A percentile compares a stretch with the other conserved stretches of the same genome.
Evolutionary conservation across 1,139 yeast genomes (phyloP).

Genomic region (Lodderomyces margitis): DNA sequence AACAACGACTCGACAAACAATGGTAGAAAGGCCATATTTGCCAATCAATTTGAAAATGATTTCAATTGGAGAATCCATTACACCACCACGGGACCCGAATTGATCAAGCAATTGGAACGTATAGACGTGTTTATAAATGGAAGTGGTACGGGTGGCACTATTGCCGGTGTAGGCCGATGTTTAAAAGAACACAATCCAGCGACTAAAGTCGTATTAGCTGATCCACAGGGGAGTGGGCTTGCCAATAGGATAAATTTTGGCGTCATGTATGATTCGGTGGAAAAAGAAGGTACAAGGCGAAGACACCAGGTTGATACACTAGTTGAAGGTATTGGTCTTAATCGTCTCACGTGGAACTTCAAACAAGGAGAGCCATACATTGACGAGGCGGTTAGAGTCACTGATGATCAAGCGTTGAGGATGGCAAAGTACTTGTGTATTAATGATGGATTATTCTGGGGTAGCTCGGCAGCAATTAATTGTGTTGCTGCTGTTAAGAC

Average conservation of each 20-base stretch:
- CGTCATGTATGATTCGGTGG: conserved; percentile 88
- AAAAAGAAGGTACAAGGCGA: conserved; percentile 88
- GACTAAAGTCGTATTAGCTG: conserved; percentile 65
- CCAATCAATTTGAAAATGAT: conserved; percentile 94
- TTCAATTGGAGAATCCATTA: conserved; percentile 87
- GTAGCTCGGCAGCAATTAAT: conserved; percentile 88
- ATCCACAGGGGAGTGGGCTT: conserved; percentile 95
- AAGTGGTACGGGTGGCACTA: conserved; percentile 75
- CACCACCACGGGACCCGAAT: conserved; percentile 86
- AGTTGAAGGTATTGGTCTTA: conserved; percentile 91
- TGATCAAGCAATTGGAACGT: conserved; percentile 61
- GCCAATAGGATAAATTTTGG: conserved; percentile 82
- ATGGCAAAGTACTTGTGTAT: conserved; percentile 86
- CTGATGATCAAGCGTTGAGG: conserved; percentile 73
- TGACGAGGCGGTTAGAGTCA: conserved; percentile 77
- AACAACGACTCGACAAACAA: conserved; percentile 35
- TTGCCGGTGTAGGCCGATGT: conserved; percentile 79
- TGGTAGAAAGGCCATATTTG: conserved; percentile 66
- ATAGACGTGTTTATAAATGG: conserved; percentile 83
- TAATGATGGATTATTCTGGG: conserved; percentile 86
- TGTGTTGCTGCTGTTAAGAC: conserved; percentile 82
- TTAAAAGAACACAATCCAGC: conserved; percentile 50
- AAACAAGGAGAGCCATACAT: conserved; percentile 64
- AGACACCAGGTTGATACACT: conserved; percentile 95
- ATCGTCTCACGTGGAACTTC: conserved; percentile 81